Base-by-base conservation (phyloP, 192 early-diverging fungal genomes). In the Coemansia sp. region DNA sequence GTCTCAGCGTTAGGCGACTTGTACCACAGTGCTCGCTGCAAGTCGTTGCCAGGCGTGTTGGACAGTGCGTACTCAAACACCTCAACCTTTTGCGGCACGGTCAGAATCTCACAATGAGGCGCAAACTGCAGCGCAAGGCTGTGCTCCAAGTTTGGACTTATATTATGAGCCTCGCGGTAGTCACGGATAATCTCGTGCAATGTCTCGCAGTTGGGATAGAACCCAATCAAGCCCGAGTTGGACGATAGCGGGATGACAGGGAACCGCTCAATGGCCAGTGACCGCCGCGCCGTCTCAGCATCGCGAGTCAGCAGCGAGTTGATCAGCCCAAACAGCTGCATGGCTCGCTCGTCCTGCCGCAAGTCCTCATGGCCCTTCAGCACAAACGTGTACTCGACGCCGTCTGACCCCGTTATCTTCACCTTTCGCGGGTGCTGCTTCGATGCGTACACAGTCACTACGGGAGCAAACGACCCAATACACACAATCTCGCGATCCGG, bases 311-410 rank as follows among this genome's bases (percentile, higher is more conserved):
- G 85, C 23, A 97, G 69, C 4, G 94, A 95, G 75, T 97, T 99
- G 39, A 99, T 92, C 25, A 99, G 87, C 14, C 93, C 95, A 85
- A 99, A 99, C 35, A 97, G 70, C 76, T 99, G 96, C 95, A 99
- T 99, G 12, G 94, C 95, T 57, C 96, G 89, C 80, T 99, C 96
- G 65, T 99, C 96, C 73, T 96, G 94, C 26, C 95, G 89, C 38
- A 99, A 73, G 85, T 98, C 96, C 76, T 98, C 96, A 69, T 96
- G 93, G 52, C 93, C 96, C 83, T 99, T 99, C 55, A 97, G 82
- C 57, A 96, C 69, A 68, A 86, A 99, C 69, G 88, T 88, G 70
- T 96, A 97, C 26, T 92, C 91, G 23, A 84, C 86, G 21, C 96
- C 95, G 70, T 97, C 94, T 53, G 85, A 91, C 21, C 95, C 96